These are phyloP conservation scores for Colletotrichum chrysophilum DNA, from an alignment of 2,329 filamentous ascomycete species.

Conservation along the genomic window DNA sequence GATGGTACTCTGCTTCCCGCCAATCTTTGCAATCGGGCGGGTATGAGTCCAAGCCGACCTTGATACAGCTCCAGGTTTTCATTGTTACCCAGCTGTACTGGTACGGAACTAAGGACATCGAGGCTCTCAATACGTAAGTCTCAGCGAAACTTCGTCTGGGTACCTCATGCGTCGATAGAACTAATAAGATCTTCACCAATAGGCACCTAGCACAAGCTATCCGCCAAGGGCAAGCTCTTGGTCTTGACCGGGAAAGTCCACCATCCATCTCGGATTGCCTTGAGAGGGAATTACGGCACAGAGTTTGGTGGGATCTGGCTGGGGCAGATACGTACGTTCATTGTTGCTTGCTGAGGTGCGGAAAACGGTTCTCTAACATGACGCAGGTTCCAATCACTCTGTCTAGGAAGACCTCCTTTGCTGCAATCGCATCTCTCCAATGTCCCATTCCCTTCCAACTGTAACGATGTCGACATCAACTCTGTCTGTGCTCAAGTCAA, in stretches of 20 bases:
- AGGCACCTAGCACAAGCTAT: not conserved
- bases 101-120: slow-evolving; percentile 34
- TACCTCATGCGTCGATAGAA: not conserved
- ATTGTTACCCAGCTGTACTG: slow-evolving; percentile 31
- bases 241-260: not conserved
- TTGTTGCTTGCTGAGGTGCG: no score
- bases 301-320: not conserved
- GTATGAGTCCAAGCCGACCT: slow-evolving; percentile 29
- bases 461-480: slow-evolving; percentile 15
- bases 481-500: not conserved
- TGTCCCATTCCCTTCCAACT: not conserved
- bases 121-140: slow-evolving; percentile 35
- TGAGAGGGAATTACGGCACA: not conserved
- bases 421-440: not conserved
- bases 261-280: not conserved
- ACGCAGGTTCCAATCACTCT: not conserved
- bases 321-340: not conserved
- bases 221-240: not conserved
- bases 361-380: not conserved
- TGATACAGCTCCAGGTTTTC: slow-evolving; percentile 25
- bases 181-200: not conserved
- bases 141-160: not conserved
- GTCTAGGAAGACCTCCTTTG: not conserved
- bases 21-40: slow-evolving; percentile 32
- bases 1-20: slow-evolving; percentile 32